phyloP scores from a whole-genome alignment of 805 yeast genomes.

The Komagataella mondaviorum region DNA sequence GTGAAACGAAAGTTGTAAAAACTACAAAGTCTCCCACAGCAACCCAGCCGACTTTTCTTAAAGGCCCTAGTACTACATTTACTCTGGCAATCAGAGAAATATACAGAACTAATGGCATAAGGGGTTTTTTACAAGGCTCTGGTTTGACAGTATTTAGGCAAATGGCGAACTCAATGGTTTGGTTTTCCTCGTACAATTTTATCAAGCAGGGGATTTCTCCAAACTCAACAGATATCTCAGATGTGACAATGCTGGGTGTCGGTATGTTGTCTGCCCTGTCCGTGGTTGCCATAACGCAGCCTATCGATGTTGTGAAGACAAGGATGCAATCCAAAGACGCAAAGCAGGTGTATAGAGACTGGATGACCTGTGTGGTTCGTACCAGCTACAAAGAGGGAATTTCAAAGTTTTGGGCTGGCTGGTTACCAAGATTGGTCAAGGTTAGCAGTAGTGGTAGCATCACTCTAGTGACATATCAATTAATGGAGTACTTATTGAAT shows the following conservation, averaged over 20 bases:
- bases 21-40: conserved; percentile 1
- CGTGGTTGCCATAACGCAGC: conserved; percentile 73
- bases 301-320: conserved; percentile 77
- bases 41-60: conserved; percentile 22
- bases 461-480: conserved; percentile 49
- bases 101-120: conserved; percentile 54
- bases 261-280: conserved; percentile 60
- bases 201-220: conserved; percentile 61
- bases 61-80: conserved; percentile 40
- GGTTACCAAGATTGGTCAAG: conserved; percentile 56
- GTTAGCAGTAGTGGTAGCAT: conserved; percentile 63
- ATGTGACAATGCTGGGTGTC: conserved; percentile 21
- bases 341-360: conserved; percentile 41
- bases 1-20: background rate
- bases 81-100: conserved; percentile 48
- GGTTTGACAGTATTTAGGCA: conserved; percentile 76
- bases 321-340: conserved; percentile 73
- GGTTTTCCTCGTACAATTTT: conserved; percentile 74
- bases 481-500: conserved; percentile 33
- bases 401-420: conserved; percentile 39
- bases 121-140: conserved; percentile 76
- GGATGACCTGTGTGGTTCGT: conserved; percentile 40
- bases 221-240: conserved; percentile 24
- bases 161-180: conserved; percentile 60
- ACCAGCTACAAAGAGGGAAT: conserved; percentile 33